A percentile compares a stretch with the other conserved stretches of the same genome.
Conservation (phyloP, 306 rosid genomes). For the Astragalus glycyphyllos region DNA sequence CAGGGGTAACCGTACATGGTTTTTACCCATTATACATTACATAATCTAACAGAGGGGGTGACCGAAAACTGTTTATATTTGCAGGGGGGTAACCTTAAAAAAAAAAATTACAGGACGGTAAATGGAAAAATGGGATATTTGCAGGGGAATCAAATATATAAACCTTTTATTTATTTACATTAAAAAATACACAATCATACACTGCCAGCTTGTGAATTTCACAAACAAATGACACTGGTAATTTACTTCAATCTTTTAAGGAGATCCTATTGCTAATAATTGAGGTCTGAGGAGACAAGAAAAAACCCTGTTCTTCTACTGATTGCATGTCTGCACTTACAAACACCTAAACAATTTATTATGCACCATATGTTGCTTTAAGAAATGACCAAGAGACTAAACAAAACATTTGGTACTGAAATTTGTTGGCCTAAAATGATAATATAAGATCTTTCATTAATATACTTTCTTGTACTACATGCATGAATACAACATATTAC, state of each 20-base stretch:
- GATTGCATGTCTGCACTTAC: conserved; percentile 2
- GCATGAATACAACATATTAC: conserved; percentile 31
- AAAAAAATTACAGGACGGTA: too few species aligned
- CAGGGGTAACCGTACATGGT: too few species aligned
- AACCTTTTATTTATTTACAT: neutral
- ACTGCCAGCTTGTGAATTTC: conserved; percentile 40
- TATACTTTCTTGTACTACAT: neutral
- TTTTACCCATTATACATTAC: too few species aligned
- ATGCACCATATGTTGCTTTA: conserved; percentile 28
- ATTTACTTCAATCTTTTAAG: conserved; percentile 16
- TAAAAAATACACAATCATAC: conserved; percentile 43
- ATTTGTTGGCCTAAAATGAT: conserved; percentile 38
- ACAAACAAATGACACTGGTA: neutral
- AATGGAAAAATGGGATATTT: too few species aligned
- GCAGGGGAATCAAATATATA: too few species aligned
- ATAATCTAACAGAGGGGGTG: too few species aligned
- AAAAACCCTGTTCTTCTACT: conserved; percentile 3
- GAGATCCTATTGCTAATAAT: conserved; percentile 35
- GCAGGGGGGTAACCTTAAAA: too few species aligned
- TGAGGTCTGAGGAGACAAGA: conserved; percentile 48
- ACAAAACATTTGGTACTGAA: conserved; percentile 28
- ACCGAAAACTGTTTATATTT: too few species aligned
- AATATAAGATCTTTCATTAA: conserved; percentile 12
- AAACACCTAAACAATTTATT: conserved; percentile 17
- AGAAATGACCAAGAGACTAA: conserved; percentile 33